Base-by-base conservation (phyloP, 2,329 filamentous ascomycete genomes). In the Pezicula neosporulosa region DNA sequence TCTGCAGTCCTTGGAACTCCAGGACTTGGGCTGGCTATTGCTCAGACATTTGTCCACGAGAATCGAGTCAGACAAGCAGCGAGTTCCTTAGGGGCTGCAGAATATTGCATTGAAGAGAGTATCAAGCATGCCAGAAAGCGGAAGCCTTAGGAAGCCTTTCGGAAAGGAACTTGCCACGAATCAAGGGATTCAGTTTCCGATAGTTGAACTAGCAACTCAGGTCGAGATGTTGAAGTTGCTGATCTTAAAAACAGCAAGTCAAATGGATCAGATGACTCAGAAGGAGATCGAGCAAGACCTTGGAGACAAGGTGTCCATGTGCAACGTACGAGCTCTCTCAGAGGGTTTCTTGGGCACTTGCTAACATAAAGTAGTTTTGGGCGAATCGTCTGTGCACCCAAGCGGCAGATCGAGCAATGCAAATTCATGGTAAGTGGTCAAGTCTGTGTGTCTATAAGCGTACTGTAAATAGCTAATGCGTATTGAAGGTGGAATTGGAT, bases 1-100 rank as follows among this genome's bases (percentile, higher is more conserved):
- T 72, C 70, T 18, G 70, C 77, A 2, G 68, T 83, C 33, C 69
- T 85, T 1, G 81, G 81, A 0, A 68, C 70, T 1, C 57, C 77
- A 9, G 76, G 80, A 54, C 70, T 74, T 41, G 81, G 82, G 9
- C 72, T 86, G 5, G 74, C 77, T 19, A 78, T 86, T 45, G 82
- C 82, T 1, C 82, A 85, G 68, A 81, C 81, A 2, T 85, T 86
- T 63, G 81, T 84, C 3, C 80, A 85, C 64, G 82, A 86, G 61
- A 85, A 85, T 64, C 76, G 82, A 42, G 81, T 85, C 58, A 75
- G 82, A n/a, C 81, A 86, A 68, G 82, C 82, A 2, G 81, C 81
- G 1, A 80, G 77, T 8, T 81, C 77, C 1, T 76, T 81, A 38
- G 80, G 82, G 41, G 77, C 81, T 1, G 81, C 82, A 7, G 69